Evolutionary conservation across 257 asterid species (phyloP).

Genomic region (Scutellaria minor): DNA sequence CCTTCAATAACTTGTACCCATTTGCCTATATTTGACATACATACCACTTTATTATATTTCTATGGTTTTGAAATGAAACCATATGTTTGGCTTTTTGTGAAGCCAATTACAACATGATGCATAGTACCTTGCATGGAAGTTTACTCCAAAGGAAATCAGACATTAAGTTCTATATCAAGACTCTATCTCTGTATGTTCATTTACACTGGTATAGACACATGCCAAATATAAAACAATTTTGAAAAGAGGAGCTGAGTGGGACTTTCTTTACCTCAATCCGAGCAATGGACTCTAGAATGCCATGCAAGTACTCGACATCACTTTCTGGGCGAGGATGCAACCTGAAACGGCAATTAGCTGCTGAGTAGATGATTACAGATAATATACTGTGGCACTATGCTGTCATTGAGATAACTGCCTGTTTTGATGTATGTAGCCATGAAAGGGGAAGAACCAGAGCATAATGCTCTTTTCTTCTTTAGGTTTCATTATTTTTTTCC

Average conservation of each 20-base stretch:
- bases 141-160: too few relatives aligned
- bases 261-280: slow-evolving; percentile 72
- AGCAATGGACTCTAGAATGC: slow-evolving; percentile 90
- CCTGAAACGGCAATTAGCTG: slow-evolving; percentile 47
- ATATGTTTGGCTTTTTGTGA: too few relatives aligned
- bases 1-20: slow-evolving; percentile 75
- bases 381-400: neutral
- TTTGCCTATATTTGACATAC: slow-evolving; percentile 56
- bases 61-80: neutral
- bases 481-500: too few relatives aligned
- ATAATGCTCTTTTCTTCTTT: too few relatives aligned
- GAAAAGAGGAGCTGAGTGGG: neutral
- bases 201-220: neutral
- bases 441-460: too few relatives aligned
- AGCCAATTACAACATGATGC: too few relatives aligned
- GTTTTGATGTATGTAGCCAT: neutral
- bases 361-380: neutral
- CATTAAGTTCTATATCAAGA: too few relatives aligned
- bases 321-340: slow-evolving; percentile 82
- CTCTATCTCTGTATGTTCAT: neutral
- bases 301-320: slow-evolving; percentile 80
- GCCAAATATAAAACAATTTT: neutral
- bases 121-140: too few relatives aligned
- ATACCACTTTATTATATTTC: neutral
- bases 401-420: neutral